Evolutionary conservation across 345 rosid genomes (phyloP), one percentile per base, ranked within the genome.

Genomic region (Eucalyptus camaldulensis): DNA sequence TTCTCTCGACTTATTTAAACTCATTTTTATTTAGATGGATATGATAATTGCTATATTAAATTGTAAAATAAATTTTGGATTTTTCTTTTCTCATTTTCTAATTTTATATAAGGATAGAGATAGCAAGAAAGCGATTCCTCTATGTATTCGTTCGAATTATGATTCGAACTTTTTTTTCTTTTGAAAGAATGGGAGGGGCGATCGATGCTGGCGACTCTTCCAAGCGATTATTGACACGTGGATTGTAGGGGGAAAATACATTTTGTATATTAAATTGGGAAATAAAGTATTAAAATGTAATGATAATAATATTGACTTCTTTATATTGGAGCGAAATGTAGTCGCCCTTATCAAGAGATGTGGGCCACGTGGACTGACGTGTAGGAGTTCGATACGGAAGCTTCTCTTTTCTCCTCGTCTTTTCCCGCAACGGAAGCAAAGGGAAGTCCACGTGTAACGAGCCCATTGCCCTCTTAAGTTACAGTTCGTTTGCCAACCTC

Each of bases 41-140:
- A 72, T 24, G 5, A 10, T 10, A 27, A 37, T 33, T 3, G 10
- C 4, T 19, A 53, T 53, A 21, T 53, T 53, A 17, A 69, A 33
- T 69, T 69, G 13, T 8, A 22, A 16, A 67, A 67, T 31, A 16
- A 31, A 16, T 67, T 67, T 24, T 56, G 1, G 0, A 56, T 4
- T 24, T 56, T 56, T 8, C 2, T 54, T 22, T 8, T 0, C 2
- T 51, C 0, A 0, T 51, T 51, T 53, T 53, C 3, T 1, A 53
- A 24, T 56, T 65, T 65, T 67, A 16, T 15, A 16, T 15, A 31
- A n/a, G 11, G 0, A 2, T n/a, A 9, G 1, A 33, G 1, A 17
- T 0, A 24, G 0, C 11, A 5, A 0, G 21, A 5, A 4, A 15
- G 0, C 21, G 3, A 31, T 8, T n/a, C 0, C 0, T 31, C 2